These are phyloP conservation scores for Penicilliopsis zonata DNA, from an alignment of 495 filamentous ascomycete species.

Conservation along the genomic window DNA sequence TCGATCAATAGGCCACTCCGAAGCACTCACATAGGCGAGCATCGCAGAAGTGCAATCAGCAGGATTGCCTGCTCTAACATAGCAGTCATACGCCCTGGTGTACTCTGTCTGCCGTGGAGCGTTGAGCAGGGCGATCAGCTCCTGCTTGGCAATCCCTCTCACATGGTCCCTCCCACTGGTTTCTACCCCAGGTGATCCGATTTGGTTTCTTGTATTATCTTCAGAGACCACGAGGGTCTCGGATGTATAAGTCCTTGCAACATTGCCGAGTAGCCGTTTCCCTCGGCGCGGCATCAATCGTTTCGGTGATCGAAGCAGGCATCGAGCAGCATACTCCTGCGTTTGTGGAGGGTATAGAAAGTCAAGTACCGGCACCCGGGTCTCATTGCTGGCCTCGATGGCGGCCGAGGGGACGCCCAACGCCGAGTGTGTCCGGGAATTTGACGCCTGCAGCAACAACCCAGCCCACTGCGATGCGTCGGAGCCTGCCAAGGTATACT, in stretches of 20 bases:
- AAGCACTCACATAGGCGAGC: conserved; percentile 25
- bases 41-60: conserved; percentile 15
- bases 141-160: conserved; percentile 4
- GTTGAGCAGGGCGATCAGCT: conserved; percentile 11
- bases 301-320: conserved; percentile 13
- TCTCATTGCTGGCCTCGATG: conserved; percentile 8
- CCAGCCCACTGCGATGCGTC: conserved; percentile 41
- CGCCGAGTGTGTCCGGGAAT: conserved; percentile 9
- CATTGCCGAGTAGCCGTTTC: conserved; percentile 10
- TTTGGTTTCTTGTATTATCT: background rate
- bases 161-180: background rate
- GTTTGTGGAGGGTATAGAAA: conserved; percentile 27
- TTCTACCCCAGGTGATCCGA: background rate
- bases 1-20: conserved; percentile 18
- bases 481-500: conserved; percentile 45
- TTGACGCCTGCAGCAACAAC: conserved; percentile 15
- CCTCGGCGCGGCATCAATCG: conserved; percentile 17
- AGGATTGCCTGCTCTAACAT: conserved; percentile 16
- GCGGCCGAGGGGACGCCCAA: conserved; percentile 4
- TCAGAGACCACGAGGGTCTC: conserved; percentile 8
- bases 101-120: conserved; percentile 7
- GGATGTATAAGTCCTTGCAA: conserved; percentile 20
- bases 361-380: conserved; percentile 20
- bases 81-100: conserved; percentile 27
- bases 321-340: conserved; percentile 11